phyloP scores from a whole-genome alignment of 192 early-diverging fungal species.

The Coemansia javaensis region DNA sequence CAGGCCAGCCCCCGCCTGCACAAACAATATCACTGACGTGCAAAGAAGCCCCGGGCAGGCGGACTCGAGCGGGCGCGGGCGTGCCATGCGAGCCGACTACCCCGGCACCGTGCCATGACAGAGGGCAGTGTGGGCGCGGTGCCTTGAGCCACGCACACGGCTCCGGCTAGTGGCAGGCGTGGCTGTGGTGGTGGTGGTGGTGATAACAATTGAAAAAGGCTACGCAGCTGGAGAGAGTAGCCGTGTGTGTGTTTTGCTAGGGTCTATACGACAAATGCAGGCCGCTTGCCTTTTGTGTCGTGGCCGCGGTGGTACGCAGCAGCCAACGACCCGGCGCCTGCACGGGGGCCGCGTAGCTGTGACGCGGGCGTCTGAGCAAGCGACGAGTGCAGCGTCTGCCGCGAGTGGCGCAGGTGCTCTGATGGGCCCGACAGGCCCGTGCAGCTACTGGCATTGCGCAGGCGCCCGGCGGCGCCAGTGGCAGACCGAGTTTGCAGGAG shows the following conservation, averaged over 20 bases:
- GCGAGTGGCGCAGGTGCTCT: constrained; percentile 45
- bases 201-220: too few species aligned
- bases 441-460: constrained; percentile 33
- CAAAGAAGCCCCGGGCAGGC: too few species aligned
- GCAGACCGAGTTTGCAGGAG: constrained; percentile 5
- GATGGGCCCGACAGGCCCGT: constrained; percentile 34
- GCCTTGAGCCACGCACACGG: too few species aligned
- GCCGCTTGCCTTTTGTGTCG: constrained; percentile 40
- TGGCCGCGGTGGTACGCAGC: constrained; percentile 2
- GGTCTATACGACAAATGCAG: constrained; percentile 20
- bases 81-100: too few species aligned
- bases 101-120: too few species aligned
- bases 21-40: too few species aligned
- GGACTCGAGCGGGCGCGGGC: too few species aligned
- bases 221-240: not conserved
- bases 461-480: constrained; percentile 4
- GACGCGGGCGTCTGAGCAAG: constrained; percentile 18
- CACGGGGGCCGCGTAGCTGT: constrained; percentile 2
- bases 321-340: not conserved
- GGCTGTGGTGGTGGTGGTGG: too few species aligned
- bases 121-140: too few species aligned
- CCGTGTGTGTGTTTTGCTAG: not conserved
- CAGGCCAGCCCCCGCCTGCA: too few species aligned
- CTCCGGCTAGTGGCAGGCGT: too few species aligned
- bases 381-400: constrained; percentile 34